Conservation (phyloP, 148 eudicot species). For the Oxyria digyna region DNA sequence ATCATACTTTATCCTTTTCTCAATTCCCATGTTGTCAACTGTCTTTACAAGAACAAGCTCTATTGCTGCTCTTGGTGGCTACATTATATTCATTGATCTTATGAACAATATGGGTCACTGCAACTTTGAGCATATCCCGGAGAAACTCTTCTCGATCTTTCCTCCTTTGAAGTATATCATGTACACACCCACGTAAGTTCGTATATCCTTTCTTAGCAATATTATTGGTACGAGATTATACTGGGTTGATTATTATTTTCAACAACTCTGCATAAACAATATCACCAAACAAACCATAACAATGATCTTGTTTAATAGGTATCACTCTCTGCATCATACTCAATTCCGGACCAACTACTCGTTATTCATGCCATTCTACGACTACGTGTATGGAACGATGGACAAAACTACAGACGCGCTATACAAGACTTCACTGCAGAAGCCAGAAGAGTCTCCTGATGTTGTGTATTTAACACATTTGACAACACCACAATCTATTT, state of each 20-base stretch:
- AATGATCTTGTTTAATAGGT: background rate
- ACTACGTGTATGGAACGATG: conserved; percentile 32
- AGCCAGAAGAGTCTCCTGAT: conserved; percentile 16
- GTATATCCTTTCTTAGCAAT: background rate
- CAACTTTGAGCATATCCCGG: conserved; percentile 32
- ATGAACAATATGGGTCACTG: conserved; percentile 41
- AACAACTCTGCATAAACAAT: too few relatives aligned
- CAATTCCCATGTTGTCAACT: conserved; percentile 16
- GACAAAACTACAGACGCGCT: conserved; percentile 25
- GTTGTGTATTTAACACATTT: conserved; percentile 34
- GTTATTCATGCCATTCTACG: conserved; percentile 40
- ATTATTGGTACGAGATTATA: background rate
- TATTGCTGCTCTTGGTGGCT: conserved; percentile 11
- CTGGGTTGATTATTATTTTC: too few relatives aligned
- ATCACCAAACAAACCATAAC: too few relatives aligned
- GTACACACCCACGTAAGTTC: conserved; percentile 19
- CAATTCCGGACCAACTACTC: conserved; percentile 36
- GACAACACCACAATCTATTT: conserved; percentile 28
- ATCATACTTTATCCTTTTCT: conserved; percentile 19
- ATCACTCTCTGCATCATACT: conserved; percentile 28
- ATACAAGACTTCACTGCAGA: conserved; percentile 14
- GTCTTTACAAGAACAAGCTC: conserved; percentile 16
- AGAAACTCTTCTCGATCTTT: conserved; percentile 15
- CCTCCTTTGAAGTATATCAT: conserved; percentile 29
- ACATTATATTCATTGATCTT: conserved; percentile 22